phyloP scores from a whole-genome alignment of 306 rosid species.

The Lathyrus tuberosus region DNA sequence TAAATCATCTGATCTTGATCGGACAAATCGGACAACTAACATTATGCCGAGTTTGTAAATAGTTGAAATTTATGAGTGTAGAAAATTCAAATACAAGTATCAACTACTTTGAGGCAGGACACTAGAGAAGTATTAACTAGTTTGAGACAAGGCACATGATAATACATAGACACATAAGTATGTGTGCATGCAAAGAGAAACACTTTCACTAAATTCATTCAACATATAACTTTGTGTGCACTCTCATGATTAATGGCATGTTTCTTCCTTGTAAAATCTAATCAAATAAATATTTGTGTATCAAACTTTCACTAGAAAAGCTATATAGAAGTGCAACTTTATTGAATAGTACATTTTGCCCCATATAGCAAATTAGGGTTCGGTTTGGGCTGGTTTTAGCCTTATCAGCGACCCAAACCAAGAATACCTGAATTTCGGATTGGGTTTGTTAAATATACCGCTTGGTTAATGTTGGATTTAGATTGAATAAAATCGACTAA shows the following conservation, averaged over 20 bases:
- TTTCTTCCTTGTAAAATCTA: conserved; percentile 30
- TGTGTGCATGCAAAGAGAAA: conserved; percentile 43
- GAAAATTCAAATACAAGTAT: too few species aligned
- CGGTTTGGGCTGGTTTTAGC: too few species aligned
- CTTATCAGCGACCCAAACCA: too few species aligned
- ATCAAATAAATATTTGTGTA: conserved; percentile 7
- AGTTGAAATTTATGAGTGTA: too few species aligned
- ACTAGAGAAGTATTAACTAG: not conserved
- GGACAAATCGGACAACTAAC: too few species aligned
- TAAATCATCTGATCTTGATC: too few species aligned
- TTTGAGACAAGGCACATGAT: conserved; percentile 46
- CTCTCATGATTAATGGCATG: conserved; percentile 45
- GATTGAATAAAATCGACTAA: too few species aligned
- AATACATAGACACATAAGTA: conserved; percentile 32
- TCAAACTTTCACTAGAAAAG: conserved; percentile 36
- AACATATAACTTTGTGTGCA: conserved; percentile 9
- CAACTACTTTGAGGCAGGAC: not conserved
- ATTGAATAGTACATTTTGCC: not conserved
- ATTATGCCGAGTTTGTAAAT: too few species aligned
- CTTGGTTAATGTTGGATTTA: too few species aligned
- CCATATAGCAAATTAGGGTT: not conserved
- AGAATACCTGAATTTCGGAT: too few species aligned
- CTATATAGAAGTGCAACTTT: not conserved
- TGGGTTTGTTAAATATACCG: too few species aligned
- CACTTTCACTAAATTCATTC: conserved; percentile 42